These are phyloP conservation scores for Xylariaceae sp. DNA, from an alignment of 2,329 filamentous ascomycete species.

Conservation along the genomic window DNA sequence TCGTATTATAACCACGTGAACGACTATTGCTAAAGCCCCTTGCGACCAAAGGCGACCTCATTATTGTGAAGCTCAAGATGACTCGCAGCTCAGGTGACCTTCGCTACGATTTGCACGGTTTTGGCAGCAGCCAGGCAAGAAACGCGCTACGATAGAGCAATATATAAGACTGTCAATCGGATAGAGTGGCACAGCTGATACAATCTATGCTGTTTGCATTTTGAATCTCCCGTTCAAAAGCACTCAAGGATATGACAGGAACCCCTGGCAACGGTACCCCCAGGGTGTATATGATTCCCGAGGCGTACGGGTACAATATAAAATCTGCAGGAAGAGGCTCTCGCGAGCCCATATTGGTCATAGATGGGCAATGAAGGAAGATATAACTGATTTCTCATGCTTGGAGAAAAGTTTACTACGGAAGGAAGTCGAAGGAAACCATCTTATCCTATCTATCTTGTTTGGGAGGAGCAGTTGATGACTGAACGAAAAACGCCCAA, in stretches of 20 bases:
- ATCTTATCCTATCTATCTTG: background rate
- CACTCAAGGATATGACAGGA: background rate
- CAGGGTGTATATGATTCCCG: background rate
- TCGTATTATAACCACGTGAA: too few species aligned
- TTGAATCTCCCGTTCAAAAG: background rate
- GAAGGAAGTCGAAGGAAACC: too few species aligned
- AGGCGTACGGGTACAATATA: background rate
- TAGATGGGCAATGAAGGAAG: background rate
- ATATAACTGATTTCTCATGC: background rate
- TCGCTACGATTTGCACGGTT: background rate
- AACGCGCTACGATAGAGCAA: background rate
- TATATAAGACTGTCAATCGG: background rate
- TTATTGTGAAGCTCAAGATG: background rate
- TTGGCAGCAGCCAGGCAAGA: background rate
- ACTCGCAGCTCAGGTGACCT: background rate
- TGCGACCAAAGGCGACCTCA: background rate
- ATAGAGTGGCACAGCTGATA: background rate
- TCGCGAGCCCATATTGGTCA: slow-evolving; percentile 3
- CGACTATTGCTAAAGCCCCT: background rate
- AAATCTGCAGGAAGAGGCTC: slow-evolving; percentile 4
- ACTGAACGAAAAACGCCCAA: background rate
- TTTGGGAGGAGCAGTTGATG: slow-evolving; percentile 1
- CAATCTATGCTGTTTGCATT: background rate
- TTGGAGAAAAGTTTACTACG: too few species aligned
- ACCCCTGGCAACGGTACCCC: background rate